phyloP scores from a whole-genome alignment of 176 grass and related monocot species.

The Carex littledalei region DNA sequence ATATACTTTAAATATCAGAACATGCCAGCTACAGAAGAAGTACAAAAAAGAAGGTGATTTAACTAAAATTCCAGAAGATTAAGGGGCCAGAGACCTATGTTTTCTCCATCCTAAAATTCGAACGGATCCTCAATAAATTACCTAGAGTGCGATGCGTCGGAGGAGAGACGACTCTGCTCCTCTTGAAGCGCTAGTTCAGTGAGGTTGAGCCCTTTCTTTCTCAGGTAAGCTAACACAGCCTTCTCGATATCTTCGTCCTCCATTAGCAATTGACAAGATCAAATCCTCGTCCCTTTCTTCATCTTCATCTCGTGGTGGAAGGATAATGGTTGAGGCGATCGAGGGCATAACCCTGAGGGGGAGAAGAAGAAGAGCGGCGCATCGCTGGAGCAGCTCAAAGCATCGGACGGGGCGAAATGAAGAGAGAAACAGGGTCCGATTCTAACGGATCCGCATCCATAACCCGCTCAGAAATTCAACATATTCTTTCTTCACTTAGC shows the following conservation, averaged over 20 bases:
- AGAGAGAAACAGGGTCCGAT: too few species aligned
- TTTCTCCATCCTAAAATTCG: neutral
- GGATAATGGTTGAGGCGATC: too few species aligned
- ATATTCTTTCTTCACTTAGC: too few species aligned
- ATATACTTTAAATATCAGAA: neutral
- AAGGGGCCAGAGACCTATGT: neutral
- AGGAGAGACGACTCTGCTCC: slow-evolving; percentile 80
- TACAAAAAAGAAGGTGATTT: neutral
- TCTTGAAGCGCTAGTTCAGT: slow-evolving; percentile 80
- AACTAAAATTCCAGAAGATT: neutral
- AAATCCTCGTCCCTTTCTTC: neutral
- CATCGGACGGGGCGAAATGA: too few species aligned
- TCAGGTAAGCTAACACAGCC: slow-evolving; percentile 80
- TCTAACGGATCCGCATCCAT: too few species aligned
- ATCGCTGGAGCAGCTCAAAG: too few species aligned
- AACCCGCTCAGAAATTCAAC: too few species aligned
- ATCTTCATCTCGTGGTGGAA: too few species aligned
- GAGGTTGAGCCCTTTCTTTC: slow-evolving; percentile 81
- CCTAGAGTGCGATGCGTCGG: slow-evolving; percentile 53
- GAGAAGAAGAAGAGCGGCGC: too few species aligned
- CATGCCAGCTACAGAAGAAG: neutral
- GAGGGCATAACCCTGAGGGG: too few species aligned
- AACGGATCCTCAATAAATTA: neutral
- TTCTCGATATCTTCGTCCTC: slow-evolving; percentile 96
- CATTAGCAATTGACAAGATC: slow-evolving; percentile 30